Base-by-base conservation (phyloP, 2,329 filamentous ascomycete genomes). In the Penicillium sp. region DNA sequence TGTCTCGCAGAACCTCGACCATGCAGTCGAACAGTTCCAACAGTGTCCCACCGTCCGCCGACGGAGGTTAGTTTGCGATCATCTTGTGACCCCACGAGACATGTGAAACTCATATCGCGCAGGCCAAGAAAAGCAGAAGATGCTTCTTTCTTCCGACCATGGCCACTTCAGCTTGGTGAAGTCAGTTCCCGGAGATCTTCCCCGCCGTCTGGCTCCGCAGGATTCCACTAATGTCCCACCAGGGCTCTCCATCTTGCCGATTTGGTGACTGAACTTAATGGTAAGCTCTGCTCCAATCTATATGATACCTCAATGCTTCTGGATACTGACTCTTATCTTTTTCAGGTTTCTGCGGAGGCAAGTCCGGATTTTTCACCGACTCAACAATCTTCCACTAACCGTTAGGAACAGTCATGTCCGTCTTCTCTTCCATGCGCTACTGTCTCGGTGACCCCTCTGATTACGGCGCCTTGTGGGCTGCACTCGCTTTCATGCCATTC, bases 391-490 rank as follows among this genome's bases (percentile, higher is more conserved):
- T 24, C 37, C 15, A 47, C 61, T 68, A 58, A 66, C 52, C 18
- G 18, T 33, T 34, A 34, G 40, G 41, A 59, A 59, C 55, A 78
- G 85, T 96, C 72, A 93, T 97, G 88, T 97, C 93, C 69, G 84
- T 99, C 68, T 92, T 97, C 77, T 92, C 91, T 39, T 96, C 91
- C 20, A 84, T 99, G 77, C 90, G 91, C 61, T 97, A 97, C 81
- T 94, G 89, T 73, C 83, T 96, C 56, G 87, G 86, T 56, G 84
- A 88, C 59, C 81, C 88, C 7, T 69, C 80, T 52, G 78, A 88
- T 48, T 79, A 84, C 62, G 79, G 78, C 46, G 88, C 91, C 63
- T 78, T 97, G 48, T 97, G 90, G 83, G 77, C 87, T 27, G 92
- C 94, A 2, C 84, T 99, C 42, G 84, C 79, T 4, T 90, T 97